Evolutionary conservation across 768 basidiomycete species (phyloP).

Genomic region (Lactarius trivialis): DNA sequence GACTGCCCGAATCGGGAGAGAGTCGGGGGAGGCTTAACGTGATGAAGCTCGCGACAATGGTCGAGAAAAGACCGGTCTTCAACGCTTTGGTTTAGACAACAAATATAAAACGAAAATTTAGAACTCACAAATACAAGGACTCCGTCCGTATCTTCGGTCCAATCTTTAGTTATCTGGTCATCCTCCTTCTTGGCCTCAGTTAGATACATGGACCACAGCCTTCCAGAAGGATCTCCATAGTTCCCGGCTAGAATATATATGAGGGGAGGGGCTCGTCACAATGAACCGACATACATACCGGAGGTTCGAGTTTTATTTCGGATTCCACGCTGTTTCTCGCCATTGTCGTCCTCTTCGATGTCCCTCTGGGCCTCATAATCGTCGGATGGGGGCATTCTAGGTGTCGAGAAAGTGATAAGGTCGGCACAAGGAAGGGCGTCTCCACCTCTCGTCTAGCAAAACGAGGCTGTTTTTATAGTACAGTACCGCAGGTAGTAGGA

Average conservation of each 20-base stretch:
- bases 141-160: neutral
- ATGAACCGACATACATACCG: neutral
- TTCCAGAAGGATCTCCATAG: neutral
- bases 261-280: neutral
- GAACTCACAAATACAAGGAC: neutral
- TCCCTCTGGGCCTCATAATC: neutral
- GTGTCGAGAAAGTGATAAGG: neutral
- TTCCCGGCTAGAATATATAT: neutral
- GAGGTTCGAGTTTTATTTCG: neutral
- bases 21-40: neutral
- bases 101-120: neutral
- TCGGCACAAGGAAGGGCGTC: neutral
- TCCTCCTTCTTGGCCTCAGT: neutral
- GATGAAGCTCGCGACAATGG: neutral
- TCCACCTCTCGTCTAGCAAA: neutral
- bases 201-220: neutral
- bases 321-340: neutral
- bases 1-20: neutral
- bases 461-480: neutral
- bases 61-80: neutral
- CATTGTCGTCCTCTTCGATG: neutral
- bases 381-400: neutral
- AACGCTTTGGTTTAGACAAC: neutral
- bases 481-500: neutral
- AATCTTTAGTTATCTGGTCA: neutral